Base-by-base conservation (phyloP, 1,284 basidiomycete species). In the Fomitopsis betulina region DNA sequence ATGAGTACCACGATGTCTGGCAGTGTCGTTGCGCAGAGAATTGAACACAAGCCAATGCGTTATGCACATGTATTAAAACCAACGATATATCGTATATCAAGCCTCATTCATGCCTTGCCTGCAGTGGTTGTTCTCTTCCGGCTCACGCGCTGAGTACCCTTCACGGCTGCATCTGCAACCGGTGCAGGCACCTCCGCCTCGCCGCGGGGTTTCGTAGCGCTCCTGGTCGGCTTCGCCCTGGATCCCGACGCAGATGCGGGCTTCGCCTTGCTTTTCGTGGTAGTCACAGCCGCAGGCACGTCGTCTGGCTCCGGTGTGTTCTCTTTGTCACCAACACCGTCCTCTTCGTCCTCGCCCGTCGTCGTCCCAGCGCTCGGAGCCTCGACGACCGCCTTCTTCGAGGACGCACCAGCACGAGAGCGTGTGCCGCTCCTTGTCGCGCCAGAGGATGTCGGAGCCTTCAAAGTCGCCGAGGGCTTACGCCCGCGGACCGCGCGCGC, bases 251-350 rank as follows among this genome's bases (percentile, higher is more conserved):
- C n/a, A 30, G 54, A 10, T 25, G 39, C 7, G 15, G 27, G 23
- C 25, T 37, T 53, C 21, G 5, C 53, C 43, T 55, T 55, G 30
- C 25, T 39, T 15, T 43, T 38, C 4, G 32, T 30, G 17, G 40
- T 32, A 8, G 30, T 2, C 19, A 23, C 53, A 6, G 12, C 45
- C n/a, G 68, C 67, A 17, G 49, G 49, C 21, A 9, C 49, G 19
- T 51, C 49, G n/a, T 70, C 70, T 4, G 55, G 53, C 57, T 73
- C 73, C 1, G 75, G 76, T 5, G 75, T 75, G 63, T 78, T 78
- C 67, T 77, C 76, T 61, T 77, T 78, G 55, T 73, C 70, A 25
- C 65, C 67, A 39, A 56, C 57, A 19, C 19, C 12, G n/a, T 27
- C 25, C 1, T 33, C 43, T 23, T 54, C 57, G 6, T 49, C 52